A percentile compares a stretch with the other conserved stretches of the same genome.
Conservation (phyloP, 805 yeast genomes). For the Metschnikowia chrysomelidarum region DNA sequence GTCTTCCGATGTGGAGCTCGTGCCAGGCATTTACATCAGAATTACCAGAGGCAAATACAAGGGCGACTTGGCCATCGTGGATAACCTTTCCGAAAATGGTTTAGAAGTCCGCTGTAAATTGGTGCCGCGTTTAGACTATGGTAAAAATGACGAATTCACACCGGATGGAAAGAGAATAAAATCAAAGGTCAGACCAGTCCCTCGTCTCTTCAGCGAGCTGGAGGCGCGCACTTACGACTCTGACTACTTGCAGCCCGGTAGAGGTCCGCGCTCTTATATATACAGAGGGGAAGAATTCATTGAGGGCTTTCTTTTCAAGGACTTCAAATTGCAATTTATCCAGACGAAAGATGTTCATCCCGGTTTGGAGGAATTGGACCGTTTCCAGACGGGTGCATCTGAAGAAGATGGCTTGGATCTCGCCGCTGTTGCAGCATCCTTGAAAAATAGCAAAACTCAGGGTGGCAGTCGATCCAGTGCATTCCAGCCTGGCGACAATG, state of each 20-base stretch:
- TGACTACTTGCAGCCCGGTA: conserved; percentile 63
- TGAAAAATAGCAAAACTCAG: conserved; percentile 50
- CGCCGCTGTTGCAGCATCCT: conserved; percentile 80
- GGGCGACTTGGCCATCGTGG: conserved; percentile 91
- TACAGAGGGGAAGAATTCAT: conserved; percentile 87
- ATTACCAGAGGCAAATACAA: conserved; percentile 88
- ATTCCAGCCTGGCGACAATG: conserved; percentile 93
- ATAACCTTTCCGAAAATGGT: conserved; percentile 90
- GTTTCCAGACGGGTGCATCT: conserved; percentile 68
- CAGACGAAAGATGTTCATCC: conserved; percentile 85
- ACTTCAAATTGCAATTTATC: conserved; percentile 77
- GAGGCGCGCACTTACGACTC: conserved; percentile 88
- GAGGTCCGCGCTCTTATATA: conserved; percentile 57
- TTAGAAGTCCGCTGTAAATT: conserved; percentile 90
- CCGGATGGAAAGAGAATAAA: conserved; percentile 43
- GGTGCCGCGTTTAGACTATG: conserved; percentile 93
- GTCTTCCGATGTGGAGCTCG: conserved; percentile 80
- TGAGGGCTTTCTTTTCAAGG: conserved; percentile 85
- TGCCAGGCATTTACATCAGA: conserved; percentile 91
- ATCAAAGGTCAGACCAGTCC: conserved; percentile 74
- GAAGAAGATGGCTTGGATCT: conserved; percentile 85
- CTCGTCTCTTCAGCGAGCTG: conserved; percentile 80
- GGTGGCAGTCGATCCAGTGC: conserved; percentile 31
- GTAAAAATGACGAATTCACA: conserved; percentile 57
- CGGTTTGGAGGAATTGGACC: conserved; percentile 80